Conservation (phyloP, 495 filamentous ascomycete species). For the Diplogelasinospora grovesii region DNA sequence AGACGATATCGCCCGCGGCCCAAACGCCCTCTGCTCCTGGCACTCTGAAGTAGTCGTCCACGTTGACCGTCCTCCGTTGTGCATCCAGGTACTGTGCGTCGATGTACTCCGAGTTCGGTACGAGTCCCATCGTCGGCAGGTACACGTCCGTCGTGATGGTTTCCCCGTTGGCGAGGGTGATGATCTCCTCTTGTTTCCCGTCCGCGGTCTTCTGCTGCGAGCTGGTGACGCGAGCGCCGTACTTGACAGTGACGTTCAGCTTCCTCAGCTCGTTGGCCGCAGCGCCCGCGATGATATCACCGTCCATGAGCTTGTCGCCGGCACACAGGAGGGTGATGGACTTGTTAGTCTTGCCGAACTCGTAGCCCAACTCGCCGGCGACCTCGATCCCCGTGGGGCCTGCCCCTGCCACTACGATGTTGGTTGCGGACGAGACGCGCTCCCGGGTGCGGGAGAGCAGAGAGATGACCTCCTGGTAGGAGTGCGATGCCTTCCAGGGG, state of each 20-base stretch:
- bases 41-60: slow-evolving; percentile 51
- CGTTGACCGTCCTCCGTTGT: slow-evolving; percentile 43
- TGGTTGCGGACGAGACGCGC: slow-evolving; percentile 26
- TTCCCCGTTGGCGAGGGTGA: slow-evolving; percentile 33
- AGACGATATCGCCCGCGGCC: slow-evolving; percentile 47
- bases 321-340: slow-evolving; percentile 45
- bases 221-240: slow-evolving; percentile 35
- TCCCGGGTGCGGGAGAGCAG: slow-evolving; percentile 22
- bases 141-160: slow-evolving; percentile 49
- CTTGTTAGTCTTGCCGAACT: slow-evolving; percentile 41
- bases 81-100: slow-evolving; percentile 41
- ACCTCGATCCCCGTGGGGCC: slow-evolving; percentile 39
- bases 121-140: slow-evolving; percentile 54
- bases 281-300: slow-evolving; percentile 25
- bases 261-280: slow-evolving; percentile 39
- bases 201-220: slow-evolving; percentile 14
- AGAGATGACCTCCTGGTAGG: slow-evolving; percentile 27
- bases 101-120: slow-evolving; percentile 57
- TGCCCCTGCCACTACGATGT: slow-evolving; percentile 40
- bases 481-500: slow-evolving; percentile 39
- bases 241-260: slow-evolving; percentile 44
- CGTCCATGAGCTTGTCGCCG: slow-evolving; percentile 32
- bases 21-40: slow-evolving; percentile 39
- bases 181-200: slow-evolving; percentile 33
- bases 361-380: slow-evolving; percentile 37